Conservation (phyloP, 2,329 filamentous ascomycete species). For the Apiospora arundinis region DNA sequence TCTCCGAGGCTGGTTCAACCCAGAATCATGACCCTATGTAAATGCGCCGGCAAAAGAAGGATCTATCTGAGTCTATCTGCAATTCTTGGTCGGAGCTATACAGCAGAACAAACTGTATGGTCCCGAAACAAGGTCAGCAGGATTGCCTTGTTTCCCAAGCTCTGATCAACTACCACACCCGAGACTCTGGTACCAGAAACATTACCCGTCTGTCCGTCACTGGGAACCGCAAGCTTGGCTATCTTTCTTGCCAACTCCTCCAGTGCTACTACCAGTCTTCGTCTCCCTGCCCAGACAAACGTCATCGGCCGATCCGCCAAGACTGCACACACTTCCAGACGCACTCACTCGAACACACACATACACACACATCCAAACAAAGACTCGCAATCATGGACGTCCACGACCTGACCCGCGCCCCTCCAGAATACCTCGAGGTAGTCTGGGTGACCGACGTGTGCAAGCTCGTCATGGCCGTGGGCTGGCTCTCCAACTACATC, state of each 20-base stretch:
- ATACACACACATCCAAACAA: slow-evolving; percentile 28
- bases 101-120: neutral
- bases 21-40: neutral
- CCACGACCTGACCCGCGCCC: slow-evolving; percentile 3
- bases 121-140: neutral
- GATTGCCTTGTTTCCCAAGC: neutral
- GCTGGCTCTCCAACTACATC: slow-evolving; percentile 18
- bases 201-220: neutral
- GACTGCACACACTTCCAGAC: neutral
- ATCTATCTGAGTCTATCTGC: too few species aligned
- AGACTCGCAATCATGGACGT: slow-evolving; percentile 6
- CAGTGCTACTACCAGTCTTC: neutral
- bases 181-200: neutral
- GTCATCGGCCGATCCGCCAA: too few species aligned
- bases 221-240: too few species aligned
- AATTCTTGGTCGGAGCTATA: too few species aligned
- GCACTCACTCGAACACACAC: neutral
- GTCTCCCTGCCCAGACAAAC: too few species aligned
- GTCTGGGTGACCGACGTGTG: slow-evolving; percentile 2
- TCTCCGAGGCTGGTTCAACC: too few species aligned
- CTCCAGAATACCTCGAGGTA: slow-evolving; percentile 11
- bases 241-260: neutral
- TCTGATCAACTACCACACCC: neutral
- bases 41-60: too few species aligned
- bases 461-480: slow-evolving; percentile 10